These are phyloP conservation scores for Grigorovia transvaalensis DNA, from an alignment of 805 yeast species.

Conservation along the genomic window DNA sequence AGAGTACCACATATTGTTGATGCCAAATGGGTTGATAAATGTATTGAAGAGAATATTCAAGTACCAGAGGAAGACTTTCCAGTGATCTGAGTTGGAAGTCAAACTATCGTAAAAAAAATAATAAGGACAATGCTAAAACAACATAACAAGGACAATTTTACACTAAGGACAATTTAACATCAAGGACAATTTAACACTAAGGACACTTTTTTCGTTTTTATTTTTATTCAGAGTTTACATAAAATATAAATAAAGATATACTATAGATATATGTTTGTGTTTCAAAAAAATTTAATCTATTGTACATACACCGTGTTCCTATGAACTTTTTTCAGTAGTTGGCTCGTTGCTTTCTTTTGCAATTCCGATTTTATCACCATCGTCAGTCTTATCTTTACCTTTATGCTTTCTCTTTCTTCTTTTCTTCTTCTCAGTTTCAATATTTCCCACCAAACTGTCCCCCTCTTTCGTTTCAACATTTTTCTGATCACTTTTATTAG, in stretches of 20 bases:
- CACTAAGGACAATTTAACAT: too few relatives aligned
- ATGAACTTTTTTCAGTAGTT: background rate
- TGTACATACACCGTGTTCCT: too few relatives aligned
- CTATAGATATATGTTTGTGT: too few relatives aligned
- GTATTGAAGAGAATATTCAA: constrained; percentile 25
- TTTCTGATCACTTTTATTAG: background rate
- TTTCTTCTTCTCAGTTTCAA: constrained; percentile 2
- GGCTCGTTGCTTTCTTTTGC: background rate
- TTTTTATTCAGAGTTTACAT: too few relatives aligned
- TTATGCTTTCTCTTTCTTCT: constrained; percentile 18
- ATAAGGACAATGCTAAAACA: background rate
- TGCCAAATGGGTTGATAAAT: constrained; percentile 29
- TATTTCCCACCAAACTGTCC: constrained; percentile 1
- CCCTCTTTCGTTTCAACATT: background rate
- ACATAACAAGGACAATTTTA: too few relatives aligned
- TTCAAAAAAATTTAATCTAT: too few relatives aligned
- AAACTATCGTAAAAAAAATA: too few relatives aligned
- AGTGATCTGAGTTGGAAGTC: background rate
- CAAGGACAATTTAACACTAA: too few relatives aligned
- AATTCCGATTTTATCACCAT: background rate
- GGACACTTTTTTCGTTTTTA: too few relatives aligned
- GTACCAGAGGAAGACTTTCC: constrained; percentile 28
- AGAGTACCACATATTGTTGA: constrained; percentile 29
- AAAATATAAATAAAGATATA: too few relatives aligned
- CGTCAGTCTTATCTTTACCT: background rate